Evolutionary conservation across 1,284 basidiomycete genomes (phyloP), one percentile per base, ranked within the genome.

Genomic region (Naganishia sp.): DNA sequence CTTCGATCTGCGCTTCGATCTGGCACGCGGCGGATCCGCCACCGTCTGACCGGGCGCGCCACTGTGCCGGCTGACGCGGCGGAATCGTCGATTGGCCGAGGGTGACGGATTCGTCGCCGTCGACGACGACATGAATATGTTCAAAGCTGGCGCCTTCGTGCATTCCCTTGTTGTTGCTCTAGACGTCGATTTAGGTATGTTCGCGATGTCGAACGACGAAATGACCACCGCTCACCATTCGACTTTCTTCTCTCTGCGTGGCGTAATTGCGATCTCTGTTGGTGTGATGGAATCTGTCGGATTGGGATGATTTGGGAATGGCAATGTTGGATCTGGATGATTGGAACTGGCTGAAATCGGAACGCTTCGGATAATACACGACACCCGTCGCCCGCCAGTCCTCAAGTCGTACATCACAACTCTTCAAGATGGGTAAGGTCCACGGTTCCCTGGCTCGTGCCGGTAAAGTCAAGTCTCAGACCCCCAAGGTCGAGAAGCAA

Each of bases 401-500:
- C 56, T 61, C 58, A 61, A 61, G 58, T 56, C 54, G 45, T 31
- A 51, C 58, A 61, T 61, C 58, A 54, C 52, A 66, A 53, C 47
- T 49, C 56, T 21, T 66, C 63, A 63, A 68, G 32, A 65, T 65
- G 63, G 67, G 67, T 63, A 65, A 65, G 67, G 95, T 97, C 84
- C 94, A 98, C 90, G 94, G 95, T 83, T 97, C 94, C 81, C 93
- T 98, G 84, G 94, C 94, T 83, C 94, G 95, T 88, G 94, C 94
- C 82, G 94, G 94, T 83, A 97, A 98, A 88, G 94, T 98, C 87
- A 96, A 92, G 85, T 92, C 90, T 76, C 93, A 96, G 84, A 90
- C 88, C 78, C 94, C 94, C 76, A 95, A 95, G 84, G 94, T 95
- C 80, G 94, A 95, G 80, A 88, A 90, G 82, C 92, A 95, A 84